These are phyloP conservation scores for Rhynchospora breviuscula DNA, from an alignment of 176 grass and related monocot species.

Conservation along the genomic window DNA sequence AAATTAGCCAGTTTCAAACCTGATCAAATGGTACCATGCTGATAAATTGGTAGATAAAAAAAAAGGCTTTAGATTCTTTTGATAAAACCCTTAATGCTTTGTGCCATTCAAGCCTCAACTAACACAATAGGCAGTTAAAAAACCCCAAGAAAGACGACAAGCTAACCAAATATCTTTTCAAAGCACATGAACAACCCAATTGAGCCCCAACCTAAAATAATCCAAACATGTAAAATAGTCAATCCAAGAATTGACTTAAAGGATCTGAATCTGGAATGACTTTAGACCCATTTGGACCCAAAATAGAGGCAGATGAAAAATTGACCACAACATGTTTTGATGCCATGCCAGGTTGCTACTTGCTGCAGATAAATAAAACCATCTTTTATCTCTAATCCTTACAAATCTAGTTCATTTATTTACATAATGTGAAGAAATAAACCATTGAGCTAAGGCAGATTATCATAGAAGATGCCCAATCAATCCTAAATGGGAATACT, in stretches of 20 bases:
- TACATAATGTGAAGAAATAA: not conserved
- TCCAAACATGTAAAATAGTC: not conserved
- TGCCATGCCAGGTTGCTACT: not conserved
- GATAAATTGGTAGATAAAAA: not conserved
- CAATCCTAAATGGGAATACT: not conserved
- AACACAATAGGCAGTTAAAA: not conserved
- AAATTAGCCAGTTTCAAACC: not conserved
- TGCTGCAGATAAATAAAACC: not conserved
- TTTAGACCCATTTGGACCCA: not conserved
- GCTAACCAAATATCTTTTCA: not conserved
- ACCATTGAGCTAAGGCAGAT: not conserved
- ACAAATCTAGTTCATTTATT: not conserved
- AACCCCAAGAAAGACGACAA: not conserved
- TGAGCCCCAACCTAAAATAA: not conserved
- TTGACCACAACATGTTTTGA: not conserved
- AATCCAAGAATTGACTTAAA: not conserved
- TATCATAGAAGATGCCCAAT: not conserved
- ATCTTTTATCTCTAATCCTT: not conserved
- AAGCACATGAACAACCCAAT: not conserved
- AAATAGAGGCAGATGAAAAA: not conserved
- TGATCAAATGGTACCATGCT: not conserved
- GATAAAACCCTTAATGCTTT: not conserved
- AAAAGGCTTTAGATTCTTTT: not conserved
- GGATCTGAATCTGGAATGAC: not conserved
- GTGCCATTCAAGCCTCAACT: not conserved